These are phyloP conservation scores for Ciborinia camelliae DNA, from an alignment of 2,329 filamentous ascomycete genomes.

Conservation along the genomic window DNA sequence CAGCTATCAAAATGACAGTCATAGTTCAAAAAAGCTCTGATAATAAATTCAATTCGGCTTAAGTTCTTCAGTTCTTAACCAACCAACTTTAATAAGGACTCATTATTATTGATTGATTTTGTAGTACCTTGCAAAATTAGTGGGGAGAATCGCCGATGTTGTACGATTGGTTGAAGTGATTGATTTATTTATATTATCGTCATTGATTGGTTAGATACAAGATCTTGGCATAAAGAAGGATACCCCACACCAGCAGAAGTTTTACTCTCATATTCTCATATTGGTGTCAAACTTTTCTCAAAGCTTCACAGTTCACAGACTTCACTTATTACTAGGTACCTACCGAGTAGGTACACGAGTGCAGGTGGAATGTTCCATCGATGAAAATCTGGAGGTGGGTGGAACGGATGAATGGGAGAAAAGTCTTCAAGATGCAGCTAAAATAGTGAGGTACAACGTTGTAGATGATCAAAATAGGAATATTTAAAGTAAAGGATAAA, in stretches of 20 bases:
- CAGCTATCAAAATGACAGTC: conserved; percentile 11
- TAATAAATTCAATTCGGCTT: conserved; percentile 3
- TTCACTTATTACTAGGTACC: too few species aligned
- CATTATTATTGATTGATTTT: neutral
- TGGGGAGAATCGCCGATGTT: neutral
- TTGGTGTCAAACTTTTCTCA: conserved; percentile 3
- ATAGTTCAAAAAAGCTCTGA: conserved; percentile 7
- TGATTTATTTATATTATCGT: neutral
- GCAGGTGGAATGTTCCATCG: neutral
- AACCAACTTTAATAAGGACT: too few species aligned
- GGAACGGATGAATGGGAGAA: neutral
- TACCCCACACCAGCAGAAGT: neutral
- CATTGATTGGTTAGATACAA: neutral
- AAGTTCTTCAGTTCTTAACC: neutral
- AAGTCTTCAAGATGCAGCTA: neutral
- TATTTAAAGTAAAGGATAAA: neutral
- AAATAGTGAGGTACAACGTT: neutral
- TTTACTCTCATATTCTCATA: neutral
- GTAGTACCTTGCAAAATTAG: conserved; percentile 1
- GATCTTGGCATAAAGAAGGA: neutral
- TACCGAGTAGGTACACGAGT: neutral
- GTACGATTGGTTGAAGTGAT: neutral
- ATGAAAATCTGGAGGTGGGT: neutral
- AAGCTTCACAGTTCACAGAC: neutral
- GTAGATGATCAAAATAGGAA: neutral